phyloP scores from a whole-genome alignment of 2,329 filamentous ascomycete genomes.

The Rhytidhysteron rufulum region DNA sequence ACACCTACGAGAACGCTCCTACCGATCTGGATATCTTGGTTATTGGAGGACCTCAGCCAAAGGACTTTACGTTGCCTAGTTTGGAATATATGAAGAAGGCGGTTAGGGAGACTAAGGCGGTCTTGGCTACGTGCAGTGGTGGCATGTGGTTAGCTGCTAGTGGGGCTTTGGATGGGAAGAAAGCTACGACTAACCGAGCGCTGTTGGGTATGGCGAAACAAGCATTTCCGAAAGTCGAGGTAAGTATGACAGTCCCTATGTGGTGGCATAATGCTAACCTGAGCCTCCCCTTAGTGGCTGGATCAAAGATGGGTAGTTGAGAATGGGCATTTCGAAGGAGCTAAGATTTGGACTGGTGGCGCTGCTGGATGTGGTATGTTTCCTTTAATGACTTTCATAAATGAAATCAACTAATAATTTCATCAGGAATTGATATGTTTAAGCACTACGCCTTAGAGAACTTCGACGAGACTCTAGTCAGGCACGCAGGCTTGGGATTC shows the following conservation, averaged over 20 bases:
- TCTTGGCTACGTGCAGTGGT: constrained; percentile 39
- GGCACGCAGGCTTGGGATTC: not conserved
- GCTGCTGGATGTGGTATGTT: constrained; percentile 35
- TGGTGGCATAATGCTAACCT: too few species aligned
- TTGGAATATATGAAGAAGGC: constrained; percentile 36
- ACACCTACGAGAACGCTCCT: constrained; percentile 40
- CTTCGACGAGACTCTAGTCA: constrained; percentile 1
- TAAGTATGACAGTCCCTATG: too few species aligned
- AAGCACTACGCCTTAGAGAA: not conserved
- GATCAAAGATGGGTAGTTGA: constrained; percentile 39
- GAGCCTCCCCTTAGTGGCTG: too few species aligned
- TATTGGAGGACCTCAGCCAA: constrained; percentile 33
- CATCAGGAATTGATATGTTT: constrained; percentile 2
- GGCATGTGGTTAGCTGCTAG: constrained; percentile 37
- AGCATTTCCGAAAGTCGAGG: constrained; percentile 30
- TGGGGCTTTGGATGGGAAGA: constrained; percentile 36
- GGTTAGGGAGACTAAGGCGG: constrained; percentile 29
- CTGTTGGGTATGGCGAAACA: constrained; percentile 22
- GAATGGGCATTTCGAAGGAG: constrained; percentile 19
- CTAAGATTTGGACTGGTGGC: constrained; percentile 39
- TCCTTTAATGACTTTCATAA: not conserved
- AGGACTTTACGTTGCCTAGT: constrained; percentile 28
- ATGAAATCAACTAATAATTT: too few species aligned
- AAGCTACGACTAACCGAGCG: constrained; percentile 37
- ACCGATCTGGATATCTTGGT: constrained; percentile 41